Percentiles rank a stretch among this genome's conserved stretches.
Conservation (phyloP, 2,329 filamentous ascomycete genomes). For the Basipetospora chlamydospora region DNA sequence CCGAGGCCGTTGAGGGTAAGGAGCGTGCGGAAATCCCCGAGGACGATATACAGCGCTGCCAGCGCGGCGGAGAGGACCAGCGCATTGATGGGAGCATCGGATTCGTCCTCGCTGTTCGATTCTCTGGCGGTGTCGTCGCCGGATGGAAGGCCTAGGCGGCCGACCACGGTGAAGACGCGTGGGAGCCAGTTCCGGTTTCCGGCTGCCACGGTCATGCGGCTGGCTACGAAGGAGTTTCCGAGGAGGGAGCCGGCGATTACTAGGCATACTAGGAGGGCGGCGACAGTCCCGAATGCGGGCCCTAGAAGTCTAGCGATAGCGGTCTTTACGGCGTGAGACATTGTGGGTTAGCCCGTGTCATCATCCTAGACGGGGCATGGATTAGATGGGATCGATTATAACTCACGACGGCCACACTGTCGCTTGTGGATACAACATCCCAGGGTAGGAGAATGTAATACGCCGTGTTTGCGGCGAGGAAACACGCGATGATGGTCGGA, state of each 20-base stretch:
- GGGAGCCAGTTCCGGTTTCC: conserved; percentile 38
- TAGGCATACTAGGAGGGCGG: conserved; percentile 42
- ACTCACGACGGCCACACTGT: conserved; percentile 48
- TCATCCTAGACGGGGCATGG: too few species aligned
- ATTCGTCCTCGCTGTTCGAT: conserved; percentile 11
- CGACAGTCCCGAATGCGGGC: conserved; percentile 32
- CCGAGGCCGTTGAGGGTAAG: conserved; percentile 45
- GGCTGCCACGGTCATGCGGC: conserved; percentile 46
- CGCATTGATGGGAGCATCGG: conserved; percentile 40
- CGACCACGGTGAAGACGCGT: conserved; percentile 26
- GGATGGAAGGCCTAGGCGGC: conserved; percentile 21
- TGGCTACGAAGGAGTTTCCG: conserved; percentile 47
- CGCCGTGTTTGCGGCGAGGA: conserved; percentile 43
- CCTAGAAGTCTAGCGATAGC: conserved; percentile 41
- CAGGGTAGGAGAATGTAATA: conserved; percentile 51
- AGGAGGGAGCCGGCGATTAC: conserved; percentile 48
- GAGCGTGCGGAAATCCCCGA: conserved; percentile 46
- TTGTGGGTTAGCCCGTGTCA: not conserved
- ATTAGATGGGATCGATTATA: not conserved
- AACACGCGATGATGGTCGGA: conserved; percentile 43
- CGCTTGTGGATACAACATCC: conserved; percentile 39
- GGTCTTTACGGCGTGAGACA: conserved; percentile 24
- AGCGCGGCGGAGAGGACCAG: conserved; percentile 33
- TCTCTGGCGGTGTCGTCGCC: conserved; percentile 1
- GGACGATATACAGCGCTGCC: conserved; percentile 41